These are phyloP conservation scores for Fraxinus sp. DNA, from an alignment of 305 asterid species.

Conservation along the genomic window DNA sequence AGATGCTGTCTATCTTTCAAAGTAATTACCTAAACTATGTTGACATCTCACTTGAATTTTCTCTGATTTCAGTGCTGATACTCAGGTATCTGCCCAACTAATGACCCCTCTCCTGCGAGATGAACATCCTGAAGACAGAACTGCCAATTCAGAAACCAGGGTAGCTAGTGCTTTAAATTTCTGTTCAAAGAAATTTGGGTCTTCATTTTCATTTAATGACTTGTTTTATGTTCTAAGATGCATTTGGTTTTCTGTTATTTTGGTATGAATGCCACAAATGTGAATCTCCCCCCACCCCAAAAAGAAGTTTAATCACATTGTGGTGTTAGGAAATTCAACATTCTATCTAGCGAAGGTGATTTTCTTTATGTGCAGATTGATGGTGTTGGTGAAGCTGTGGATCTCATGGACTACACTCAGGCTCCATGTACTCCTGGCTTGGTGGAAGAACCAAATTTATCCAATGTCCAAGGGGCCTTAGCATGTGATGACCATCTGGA, in stretches of 20 bases:
- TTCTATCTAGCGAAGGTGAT: slow-evolving; percentile 17
- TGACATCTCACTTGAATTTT: slow-evolving; percentile 22
- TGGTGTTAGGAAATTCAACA: not conserved
- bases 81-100: slow-evolving; percentile 57
- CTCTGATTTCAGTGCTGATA: slow-evolving; percentile 57
- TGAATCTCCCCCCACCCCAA: not conserved
- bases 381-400: slow-evolving; percentile 46
- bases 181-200: slow-evolving; percentile 18
- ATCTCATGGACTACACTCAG: slow-evolving; percentile 73
- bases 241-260: slow-evolving; percentile 13
- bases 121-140: slow-evolving; percentile 46
- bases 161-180: slow-evolving; percentile 37
- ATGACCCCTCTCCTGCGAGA: slow-evolving; percentile 53
- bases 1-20: slow-evolving; percentile 13
- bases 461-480: slow-evolving; percentile 72
- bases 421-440: slow-evolving; percentile 96
- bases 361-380: slow-evolving; percentile 44
- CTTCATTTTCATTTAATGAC: not conserved
- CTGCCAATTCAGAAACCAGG: slow-evolving; percentile 46
- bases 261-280: not conserved
- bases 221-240: slow-evolving; percentile 1
- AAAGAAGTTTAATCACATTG: not conserved
- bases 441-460: slow-evolving; percentile 73
- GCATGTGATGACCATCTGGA: slow-evolving; percentile 85
- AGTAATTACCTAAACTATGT: not conserved